These are phyloP conservation scores for Wickerhamiella kazuoi DNA, from an alignment of 805 yeast genomes.

Conservation along the genomic window DNA sequence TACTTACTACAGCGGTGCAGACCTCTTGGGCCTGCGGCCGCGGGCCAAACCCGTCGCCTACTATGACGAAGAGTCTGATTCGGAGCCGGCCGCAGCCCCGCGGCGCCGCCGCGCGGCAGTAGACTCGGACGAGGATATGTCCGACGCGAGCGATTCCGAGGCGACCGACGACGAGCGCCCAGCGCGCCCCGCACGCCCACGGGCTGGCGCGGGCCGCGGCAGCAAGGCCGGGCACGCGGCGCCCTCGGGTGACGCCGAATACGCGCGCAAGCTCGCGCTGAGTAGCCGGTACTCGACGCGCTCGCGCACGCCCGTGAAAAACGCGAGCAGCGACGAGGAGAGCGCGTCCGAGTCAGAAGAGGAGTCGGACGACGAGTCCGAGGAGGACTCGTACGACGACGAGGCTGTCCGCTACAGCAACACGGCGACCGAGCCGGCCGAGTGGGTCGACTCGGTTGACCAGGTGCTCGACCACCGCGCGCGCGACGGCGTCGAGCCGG, in stretches of 20 bases:
- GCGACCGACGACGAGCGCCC: slow-evolving; percentile 5
- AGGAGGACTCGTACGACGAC: slow-evolving; percentile 16
- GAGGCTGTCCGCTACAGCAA: slow-evolving; percentile 14
- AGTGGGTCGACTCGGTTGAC: slow-evolving; percentile 28
- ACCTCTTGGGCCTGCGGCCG: slow-evolving; percentile 24
- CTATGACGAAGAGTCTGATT: slow-evolving; percentile 10
- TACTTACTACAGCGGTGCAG: slow-evolving; percentile 13
- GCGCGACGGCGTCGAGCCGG: slow-evolving; percentile 20
- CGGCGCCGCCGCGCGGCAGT: background rate
- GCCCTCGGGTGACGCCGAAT: background rate
- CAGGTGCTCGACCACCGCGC: slow-evolving; percentile 39
- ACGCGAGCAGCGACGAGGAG: slow-evolving; percentile 22
- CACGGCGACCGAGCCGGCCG: slow-evolving; percentile 14
- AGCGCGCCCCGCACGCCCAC: background rate
- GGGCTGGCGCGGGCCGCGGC: background rate
- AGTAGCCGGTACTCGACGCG: slow-evolving; percentile 56
- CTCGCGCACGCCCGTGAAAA: slow-evolving; percentile 1
- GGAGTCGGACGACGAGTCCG: slow-evolving; percentile 32
- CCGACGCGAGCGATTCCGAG: background rate
- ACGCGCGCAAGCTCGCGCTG: slow-evolving; percentile 2
- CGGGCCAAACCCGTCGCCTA: background rate
- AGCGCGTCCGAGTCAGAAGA: slow-evolving; percentile 16
- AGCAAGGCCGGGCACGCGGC: background rate
- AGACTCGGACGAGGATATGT: slow-evolving; percentile 1
- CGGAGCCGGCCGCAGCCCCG: slow-evolving; percentile 6